A percentile compares a stretch with the other conserved stretches of the same genome.
Evolutionary conservation across 768 basidiomycete genomes (phyloP).

Genomic region (Mycena kentingensis): DNA sequence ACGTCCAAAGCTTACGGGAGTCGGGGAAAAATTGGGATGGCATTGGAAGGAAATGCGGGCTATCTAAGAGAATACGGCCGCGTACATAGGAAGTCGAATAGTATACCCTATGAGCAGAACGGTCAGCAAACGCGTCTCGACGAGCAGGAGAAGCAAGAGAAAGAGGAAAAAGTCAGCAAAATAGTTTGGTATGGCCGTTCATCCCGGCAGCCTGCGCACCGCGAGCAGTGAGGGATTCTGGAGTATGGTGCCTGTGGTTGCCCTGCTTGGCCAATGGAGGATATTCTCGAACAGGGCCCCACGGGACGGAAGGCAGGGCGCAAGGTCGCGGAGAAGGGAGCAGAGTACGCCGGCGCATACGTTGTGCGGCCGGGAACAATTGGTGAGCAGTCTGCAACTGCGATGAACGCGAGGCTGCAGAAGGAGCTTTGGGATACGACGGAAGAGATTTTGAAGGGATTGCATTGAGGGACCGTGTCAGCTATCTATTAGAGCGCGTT

Average conservation of each 20-base stretch:
- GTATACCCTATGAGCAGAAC: too few species aligned
- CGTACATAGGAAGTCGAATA: too few species aligned
- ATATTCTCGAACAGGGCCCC: slow-evolving; percentile 22
- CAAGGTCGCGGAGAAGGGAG: slow-evolving; percentile 32
- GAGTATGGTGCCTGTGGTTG: slow-evolving; percentile 17
- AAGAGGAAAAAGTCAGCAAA: slow-evolving; percentile 12
- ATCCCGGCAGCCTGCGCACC: slow-evolving; percentile 45
- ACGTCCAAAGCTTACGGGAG: too few species aligned
- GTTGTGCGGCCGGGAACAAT: slow-evolving; percentile 37
- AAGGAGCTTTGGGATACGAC: slow-evolving; percentile 43
- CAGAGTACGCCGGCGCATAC: slow-evolving; percentile 41
- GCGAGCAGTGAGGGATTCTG: slow-evolving; percentile 9
- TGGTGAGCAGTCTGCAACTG: slow-evolving; percentile 28
- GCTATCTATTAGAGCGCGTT: too few species aligned
- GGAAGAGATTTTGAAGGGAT: slow-evolving; percentile 34
- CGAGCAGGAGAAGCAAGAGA: too few species aligned
- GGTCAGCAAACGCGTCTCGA: too few species aligned
- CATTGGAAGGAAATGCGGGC: too few species aligned
- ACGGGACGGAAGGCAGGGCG: slow-evolving; percentile 37
- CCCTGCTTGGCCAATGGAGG: slow-evolving; percentile 8
- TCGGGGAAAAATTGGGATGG: too few species aligned
- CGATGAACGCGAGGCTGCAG: slow-evolving; percentile 35
- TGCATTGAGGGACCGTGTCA: too few species aligned
- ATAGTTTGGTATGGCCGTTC: slow-evolving; percentile 33
- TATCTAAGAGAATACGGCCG: too few species aligned